Evolutionary conservation across 108 stramenopile genomes (phyloP).

Genomic region (Cyclostephanos tholiformis): DNA sequence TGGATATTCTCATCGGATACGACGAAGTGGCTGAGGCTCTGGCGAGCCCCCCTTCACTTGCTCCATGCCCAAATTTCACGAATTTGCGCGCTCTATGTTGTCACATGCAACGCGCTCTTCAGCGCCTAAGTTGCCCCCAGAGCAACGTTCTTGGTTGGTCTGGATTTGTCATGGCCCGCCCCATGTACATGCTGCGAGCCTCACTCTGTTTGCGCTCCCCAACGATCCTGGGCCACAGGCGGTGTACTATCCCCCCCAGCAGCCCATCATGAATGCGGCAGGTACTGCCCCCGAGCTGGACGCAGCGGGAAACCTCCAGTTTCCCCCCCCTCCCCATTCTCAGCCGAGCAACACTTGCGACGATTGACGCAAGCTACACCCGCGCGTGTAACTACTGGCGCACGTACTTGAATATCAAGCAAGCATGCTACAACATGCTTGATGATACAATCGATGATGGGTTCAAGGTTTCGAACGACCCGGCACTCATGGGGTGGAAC

Average conservation of each 20-base stretch:
- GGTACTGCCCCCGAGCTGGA: no score
- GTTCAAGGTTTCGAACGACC: neutral
- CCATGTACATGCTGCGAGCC: neutral
- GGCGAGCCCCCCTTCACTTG: neutral
- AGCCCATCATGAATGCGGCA: neutral
- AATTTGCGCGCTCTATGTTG: neutral
- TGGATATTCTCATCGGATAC: neutral
- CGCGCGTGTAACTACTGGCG: neutral
- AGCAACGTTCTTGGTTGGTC: constrained; percentile 1
- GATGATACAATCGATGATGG: neutral
- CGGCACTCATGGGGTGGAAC: neutral
- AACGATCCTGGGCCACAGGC: neutral
- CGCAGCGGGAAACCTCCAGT: no score
- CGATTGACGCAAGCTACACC: neutral
- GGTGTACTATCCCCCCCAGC: neutral
- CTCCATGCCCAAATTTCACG: neutral
- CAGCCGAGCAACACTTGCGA: no score
- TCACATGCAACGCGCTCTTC: neutral
- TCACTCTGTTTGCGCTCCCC: neutral
- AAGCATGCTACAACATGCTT: no score
- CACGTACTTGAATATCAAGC: neutral
- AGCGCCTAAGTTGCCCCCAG: no score
- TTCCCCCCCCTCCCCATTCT: no score
- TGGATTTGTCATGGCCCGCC: neutral
- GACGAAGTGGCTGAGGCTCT: neutral